A percentile compares a stretch with the other conserved stretches of the same genome.
Evolutionary conservation across 208 protist species (phyloP).

Genomic region (Trichomonas vaginalis): DNA sequence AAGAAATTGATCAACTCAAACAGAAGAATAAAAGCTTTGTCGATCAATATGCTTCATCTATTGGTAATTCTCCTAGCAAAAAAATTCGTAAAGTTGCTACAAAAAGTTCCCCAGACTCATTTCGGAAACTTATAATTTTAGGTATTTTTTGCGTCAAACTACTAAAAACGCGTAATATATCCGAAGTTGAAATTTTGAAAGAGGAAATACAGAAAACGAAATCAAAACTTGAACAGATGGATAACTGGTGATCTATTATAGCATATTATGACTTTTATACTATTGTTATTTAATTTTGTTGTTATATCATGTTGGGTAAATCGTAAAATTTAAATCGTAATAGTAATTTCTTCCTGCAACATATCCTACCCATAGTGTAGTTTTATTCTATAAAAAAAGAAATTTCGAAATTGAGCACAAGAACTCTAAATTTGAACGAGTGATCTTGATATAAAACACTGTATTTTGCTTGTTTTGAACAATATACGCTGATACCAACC

Average conservation of each 20-base stretch:
- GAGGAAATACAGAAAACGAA: background rate
- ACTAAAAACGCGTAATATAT: background rate
- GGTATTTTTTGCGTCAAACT: background rate
- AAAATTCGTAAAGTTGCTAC: background rate
- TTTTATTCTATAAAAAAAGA: too few relatives aligned
- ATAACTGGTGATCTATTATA: background rate
- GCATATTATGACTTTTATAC: too few relatives aligned
- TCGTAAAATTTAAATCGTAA: too few relatives aligned
- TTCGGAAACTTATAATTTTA: background rate
- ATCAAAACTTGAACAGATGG: background rate
- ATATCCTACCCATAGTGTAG: too few relatives aligned
- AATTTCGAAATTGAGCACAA: too few relatives aligned
- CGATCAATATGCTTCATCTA: background rate
- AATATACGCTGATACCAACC: too few relatives aligned
- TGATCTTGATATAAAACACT: too few relatives aligned
- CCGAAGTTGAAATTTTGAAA: background rate
- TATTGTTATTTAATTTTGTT: too few relatives aligned
- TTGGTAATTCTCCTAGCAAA: background rate
- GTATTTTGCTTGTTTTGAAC: too few relatives aligned
- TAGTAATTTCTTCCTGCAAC: too few relatives aligned
- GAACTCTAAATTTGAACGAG: too few relatives aligned
- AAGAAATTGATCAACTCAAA: background rate
- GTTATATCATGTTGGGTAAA: too few relatives aligned
- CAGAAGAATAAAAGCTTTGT: background rate
- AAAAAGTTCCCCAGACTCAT: background rate